phyloP scores from a whole-genome alignment of 352 stramenopile genomes.

The Globisporangium echinulatum region DNA sequence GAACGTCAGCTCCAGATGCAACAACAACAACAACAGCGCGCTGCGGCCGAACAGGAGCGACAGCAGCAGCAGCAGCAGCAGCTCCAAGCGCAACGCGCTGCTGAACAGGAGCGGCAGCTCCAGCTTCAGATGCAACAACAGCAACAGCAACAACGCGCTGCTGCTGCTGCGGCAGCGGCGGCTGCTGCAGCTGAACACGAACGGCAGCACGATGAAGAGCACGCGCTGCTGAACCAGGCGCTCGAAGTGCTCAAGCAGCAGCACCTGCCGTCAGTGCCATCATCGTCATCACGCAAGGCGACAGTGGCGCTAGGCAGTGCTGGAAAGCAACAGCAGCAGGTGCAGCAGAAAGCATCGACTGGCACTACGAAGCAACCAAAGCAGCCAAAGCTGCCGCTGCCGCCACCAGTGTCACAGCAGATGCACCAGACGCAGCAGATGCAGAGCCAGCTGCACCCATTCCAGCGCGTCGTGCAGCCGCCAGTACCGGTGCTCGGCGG shows the following conservation, averaged over 20 bases:
- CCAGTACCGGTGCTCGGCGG: neutral
- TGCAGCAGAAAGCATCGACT: neutral
- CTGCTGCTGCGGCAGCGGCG: constrained; percentile 1
- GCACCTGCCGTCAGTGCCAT: neutral
- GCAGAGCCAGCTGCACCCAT: constrained; percentile 20
- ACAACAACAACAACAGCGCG: no score
- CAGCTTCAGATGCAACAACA: constrained; percentile 1
- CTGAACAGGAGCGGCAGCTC: neutral
- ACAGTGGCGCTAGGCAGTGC: neutral
- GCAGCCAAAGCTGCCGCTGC: constrained; percentile 8
- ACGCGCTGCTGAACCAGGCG: constrained; percentile 37
- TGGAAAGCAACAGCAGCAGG: neutral
- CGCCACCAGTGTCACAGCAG: constrained; percentile 12
- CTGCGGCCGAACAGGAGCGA: neutral
- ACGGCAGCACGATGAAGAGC: constrained; percentile 21
- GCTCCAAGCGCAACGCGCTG: neutral
- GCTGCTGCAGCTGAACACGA: constrained; percentile 4
- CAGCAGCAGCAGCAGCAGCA: constrained; percentile 4
- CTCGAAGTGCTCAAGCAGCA: constrained; percentile 38
- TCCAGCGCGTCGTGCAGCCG: constrained; percentile 11
- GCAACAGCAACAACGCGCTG: constrained; percentile 11
- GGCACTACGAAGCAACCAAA: constrained; percentile 13
- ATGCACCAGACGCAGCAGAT: constrained; percentile 20
- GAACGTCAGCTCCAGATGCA: neutral
- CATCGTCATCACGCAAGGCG: no score